Evolutionary conservation across 2,329 filamentous ascomycete species (phyloP).

Genomic region (Aureobasidium sp.): DNA sequence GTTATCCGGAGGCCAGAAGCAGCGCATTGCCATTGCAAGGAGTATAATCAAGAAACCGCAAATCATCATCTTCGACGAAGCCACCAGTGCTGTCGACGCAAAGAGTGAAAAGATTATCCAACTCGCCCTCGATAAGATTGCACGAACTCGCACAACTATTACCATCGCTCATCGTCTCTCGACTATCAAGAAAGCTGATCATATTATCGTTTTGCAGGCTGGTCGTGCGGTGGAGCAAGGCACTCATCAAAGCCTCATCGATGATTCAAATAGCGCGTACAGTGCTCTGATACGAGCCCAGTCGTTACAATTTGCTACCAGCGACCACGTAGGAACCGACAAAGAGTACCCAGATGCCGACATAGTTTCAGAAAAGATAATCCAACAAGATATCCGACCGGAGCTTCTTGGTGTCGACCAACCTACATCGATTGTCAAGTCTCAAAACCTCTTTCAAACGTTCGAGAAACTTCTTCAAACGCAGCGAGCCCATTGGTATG

Average conservation of each 20-base stretch:
- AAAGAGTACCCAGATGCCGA: neutral
- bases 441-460: neutral
- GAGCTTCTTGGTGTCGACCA: too few species aligned
- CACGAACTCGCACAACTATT: constrained; percentile 50
- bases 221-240: constrained; percentile 41
- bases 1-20: constrained; percentile 92
- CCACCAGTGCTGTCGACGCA: constrained; percentile 90
- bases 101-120: constrained; percentile 97
- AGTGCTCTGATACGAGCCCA: neutral
- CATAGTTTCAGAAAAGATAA: neutral
- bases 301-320: neutral
- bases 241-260: constrained; percentile 26
- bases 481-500: neutral
- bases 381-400: neutral
- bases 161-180: constrained; percentile 37
- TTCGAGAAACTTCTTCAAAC: neutral
- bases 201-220: constrained; percentile 39
- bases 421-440: neutral
- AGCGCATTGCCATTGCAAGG: constrained; percentile 92
- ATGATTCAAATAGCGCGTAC: neutral
- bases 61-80: constrained; percentile 90
- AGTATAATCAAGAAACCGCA: constrained; percentile 69
- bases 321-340: neutral
- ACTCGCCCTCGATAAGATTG: constrained; percentile 69
- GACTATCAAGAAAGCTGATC: constrained; percentile 33